Evolutionary conservation across 2,329 filamentous ascomycete genomes (phyloP).

Genomic region (Talaromyces pinophilus): DNA sequence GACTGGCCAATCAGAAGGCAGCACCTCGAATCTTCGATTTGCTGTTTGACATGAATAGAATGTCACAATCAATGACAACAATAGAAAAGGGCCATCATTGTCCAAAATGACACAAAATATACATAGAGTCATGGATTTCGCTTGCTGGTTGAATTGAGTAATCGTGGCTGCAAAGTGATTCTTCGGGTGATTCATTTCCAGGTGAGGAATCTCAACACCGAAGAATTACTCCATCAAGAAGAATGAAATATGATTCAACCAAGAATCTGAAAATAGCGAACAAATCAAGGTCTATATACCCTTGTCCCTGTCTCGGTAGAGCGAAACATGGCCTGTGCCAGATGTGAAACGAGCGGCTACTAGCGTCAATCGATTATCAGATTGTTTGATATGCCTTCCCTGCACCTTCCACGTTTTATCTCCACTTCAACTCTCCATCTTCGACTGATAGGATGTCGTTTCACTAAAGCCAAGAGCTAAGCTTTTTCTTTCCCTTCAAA

Average conservation of each 20-base stretch:
- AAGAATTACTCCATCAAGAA: background rate
- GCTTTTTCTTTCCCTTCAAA: slow-evolving; percentile 4
- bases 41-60: background rate
- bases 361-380: slow-evolving; percentile 8
- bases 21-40: background rate
- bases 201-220: no score
- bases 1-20: slow-evolving; percentile 1
- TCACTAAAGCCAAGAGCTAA: background rate
- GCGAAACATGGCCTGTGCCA: slow-evolving; percentile 16
- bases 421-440: background rate
- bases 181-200: background rate
- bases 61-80: background rate
- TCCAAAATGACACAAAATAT: background rate
- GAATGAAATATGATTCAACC: background rate
- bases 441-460: slow-evolving; percentile 1
- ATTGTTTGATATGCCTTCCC: background rate
- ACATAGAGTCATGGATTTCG: background rate
- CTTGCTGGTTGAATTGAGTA: background rate
- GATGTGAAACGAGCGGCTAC: slow-evolving; percentile 19
- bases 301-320: background rate
- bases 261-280: background rate
- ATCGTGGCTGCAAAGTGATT: background rate
- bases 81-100: background rate
- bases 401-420: slow-evolving; percentile 7
- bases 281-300: slow-evolving; percentile 1